Evolutionary conservation across 805 yeast genomes (phyloP).

Genomic region (Lachancea meyersii): DNA sequence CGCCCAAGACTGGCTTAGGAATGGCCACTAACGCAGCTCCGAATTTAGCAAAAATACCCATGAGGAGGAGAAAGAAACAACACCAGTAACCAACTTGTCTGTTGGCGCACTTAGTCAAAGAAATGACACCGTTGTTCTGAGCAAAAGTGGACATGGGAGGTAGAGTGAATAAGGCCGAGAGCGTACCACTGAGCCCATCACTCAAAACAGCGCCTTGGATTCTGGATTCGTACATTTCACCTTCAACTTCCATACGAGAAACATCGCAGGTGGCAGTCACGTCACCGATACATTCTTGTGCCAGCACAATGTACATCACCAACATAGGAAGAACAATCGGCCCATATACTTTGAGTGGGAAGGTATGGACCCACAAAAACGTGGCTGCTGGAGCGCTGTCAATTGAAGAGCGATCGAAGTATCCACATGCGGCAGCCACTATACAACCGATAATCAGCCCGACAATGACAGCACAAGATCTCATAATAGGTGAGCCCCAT

Average conservation of each 20-base stretch:
- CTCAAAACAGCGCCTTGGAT: slow-evolving; percentile 91
- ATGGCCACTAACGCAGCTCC: slow-evolving; percentile 85
- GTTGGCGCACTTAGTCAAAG: slow-evolving; percentile 87
- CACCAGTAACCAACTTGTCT: slow-evolving; percentile 75
- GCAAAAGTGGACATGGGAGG: slow-evolving; percentile 94
- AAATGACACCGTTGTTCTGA: slow-evolving; percentile 91
- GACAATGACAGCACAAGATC: slow-evolving; percentile 83
- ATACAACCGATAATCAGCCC: slow-evolving; percentile 86
- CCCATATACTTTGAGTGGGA: slow-evolving; percentile 68
- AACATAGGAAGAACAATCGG: slow-evolving; percentile 82
- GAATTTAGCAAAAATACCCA: slow-evolving; percentile 85
- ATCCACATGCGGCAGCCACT: slow-evolving; percentile 86
- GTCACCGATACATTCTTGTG: slow-evolving; percentile 95
- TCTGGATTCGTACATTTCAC: slow-evolving; percentile 72
- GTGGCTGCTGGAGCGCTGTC: slow-evolving; percentile 74
- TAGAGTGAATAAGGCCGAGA: slow-evolving; percentile 72
- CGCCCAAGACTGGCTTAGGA: slow-evolving; percentile 77
- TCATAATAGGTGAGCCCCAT: slow-evolving; percentile 93
- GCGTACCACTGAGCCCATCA: slow-evolving; percentile 74
- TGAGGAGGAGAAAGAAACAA: slow-evolving; percentile 69
- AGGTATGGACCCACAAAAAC: slow-evolving; percentile 84
- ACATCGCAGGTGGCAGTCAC: slow-evolving; percentile 93
- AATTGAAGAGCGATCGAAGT: slow-evolving; percentile 55
- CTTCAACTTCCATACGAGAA: slow-evolving; percentile 77
- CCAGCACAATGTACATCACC: slow-evolving; percentile 72